Evolutionary conservation across 116 monocot species (phyloP).

Genomic region (Cymodocea nodosa): DNA sequence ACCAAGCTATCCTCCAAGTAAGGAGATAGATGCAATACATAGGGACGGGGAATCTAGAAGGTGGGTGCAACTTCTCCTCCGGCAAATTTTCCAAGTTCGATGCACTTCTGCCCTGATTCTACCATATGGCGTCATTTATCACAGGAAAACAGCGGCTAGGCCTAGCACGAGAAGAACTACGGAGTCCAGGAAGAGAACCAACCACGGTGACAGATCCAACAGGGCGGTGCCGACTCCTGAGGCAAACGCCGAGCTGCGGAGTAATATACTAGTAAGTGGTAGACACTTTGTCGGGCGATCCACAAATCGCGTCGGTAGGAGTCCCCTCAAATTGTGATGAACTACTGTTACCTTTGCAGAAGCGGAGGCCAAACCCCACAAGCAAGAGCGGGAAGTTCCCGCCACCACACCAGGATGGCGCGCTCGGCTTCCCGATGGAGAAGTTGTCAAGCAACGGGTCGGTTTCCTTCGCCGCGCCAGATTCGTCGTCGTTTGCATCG

Average conservation of each 20-base stretch:
- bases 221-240: slow-evolving; percentile 61
- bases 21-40: slow-evolving; percentile 70
- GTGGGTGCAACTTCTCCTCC: slow-evolving; percentile 14
- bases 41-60: slow-evolving; percentile 58
- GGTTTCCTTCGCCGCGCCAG: slow-evolving; percentile 21
- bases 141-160: slow-evolving; percentile 28
- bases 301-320: no score
- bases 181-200: slow-evolving; percentile 17
- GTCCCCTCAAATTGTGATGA: neutral
- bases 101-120: neutral
- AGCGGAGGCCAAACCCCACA: slow-evolving; percentile 14
- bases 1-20: slow-evolving; percentile 76
- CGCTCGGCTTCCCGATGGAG: slow-evolving; percentile 25
- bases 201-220: slow-evolving; percentile 12
- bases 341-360: slow-evolving; percentile 17
- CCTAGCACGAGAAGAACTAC: slow-evolving; percentile 12
- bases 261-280: slow-evolving; percentile 50
- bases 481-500: slow-evolving; percentile 33
- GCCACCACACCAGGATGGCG: slow-evolving; percentile 75
- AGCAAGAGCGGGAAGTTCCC: slow-evolving; percentile 85
- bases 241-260: slow-evolving; percentile 71
- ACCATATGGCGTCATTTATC: neutral
- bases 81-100: neutral
- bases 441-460: slow-evolving; percentile 2
- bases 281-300: neutral